These are phyloP conservation scores for Lojkania enalia DNA, from an alignment of 2,329 filamentous ascomycete genomes.

Conservation along the genomic window DNA sequence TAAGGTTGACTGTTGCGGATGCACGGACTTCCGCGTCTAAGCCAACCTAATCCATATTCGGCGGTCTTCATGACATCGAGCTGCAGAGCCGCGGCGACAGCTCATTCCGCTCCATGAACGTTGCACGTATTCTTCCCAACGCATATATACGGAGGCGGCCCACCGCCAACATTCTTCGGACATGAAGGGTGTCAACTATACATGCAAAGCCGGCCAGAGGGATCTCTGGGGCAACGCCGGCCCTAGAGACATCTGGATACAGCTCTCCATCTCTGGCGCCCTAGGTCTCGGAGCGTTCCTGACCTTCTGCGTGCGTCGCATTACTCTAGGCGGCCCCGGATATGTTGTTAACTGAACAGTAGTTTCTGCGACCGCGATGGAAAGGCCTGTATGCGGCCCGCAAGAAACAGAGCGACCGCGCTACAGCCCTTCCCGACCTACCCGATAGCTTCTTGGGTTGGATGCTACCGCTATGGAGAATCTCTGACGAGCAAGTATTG, in stretches of 20 bases:
- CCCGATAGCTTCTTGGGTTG: constrained; percentile 88
- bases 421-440: constrained; percentile 71
- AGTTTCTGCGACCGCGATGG: constrained; percentile 91
- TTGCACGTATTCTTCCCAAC: no score
- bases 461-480: constrained; percentile 82
- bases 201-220: constrained; percentile 19
- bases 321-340: constrained; percentile 1
- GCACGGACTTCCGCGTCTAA: no score
- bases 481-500: constrained; percentile 87
- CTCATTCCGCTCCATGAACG: no score
- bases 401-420: constrained; percentile 72
- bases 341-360: constrained; percentile 28
- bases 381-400: constrained; percentile 86
- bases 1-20: no score
- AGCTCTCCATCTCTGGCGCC: constrained; percentile 71
- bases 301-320: constrained; percentile 70
- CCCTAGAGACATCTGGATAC: constrained; percentile 56
- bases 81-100: no score
- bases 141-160: no score
- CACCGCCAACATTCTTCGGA: no score
- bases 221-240: constrained; percentile 41
- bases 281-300: constrained; percentile 73
- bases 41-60: no score
- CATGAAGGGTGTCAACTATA: no score
- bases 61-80: no score